Percentiles rank a stretch among this genome's conserved stretches.
phyloP scores from a whole-genome alignment of 352 stramenopile species.

The Globisporangium rhizosaccharum region DNA sequence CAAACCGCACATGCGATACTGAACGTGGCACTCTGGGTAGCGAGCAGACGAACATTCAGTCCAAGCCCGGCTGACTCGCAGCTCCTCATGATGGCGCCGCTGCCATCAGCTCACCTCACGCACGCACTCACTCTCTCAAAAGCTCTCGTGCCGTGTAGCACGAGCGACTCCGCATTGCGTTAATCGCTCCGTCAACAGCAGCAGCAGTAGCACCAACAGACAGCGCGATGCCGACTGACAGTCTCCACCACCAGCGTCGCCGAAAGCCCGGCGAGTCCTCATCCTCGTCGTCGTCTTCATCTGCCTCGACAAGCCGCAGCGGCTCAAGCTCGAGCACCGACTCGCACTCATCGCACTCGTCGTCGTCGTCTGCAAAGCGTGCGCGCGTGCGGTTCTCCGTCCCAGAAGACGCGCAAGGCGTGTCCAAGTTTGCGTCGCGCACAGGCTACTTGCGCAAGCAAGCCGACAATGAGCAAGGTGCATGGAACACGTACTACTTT shows the following conservation, averaged over 20 bases:
- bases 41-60: background rate
- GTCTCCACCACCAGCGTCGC: background rate
- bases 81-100: background rate
- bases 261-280: background rate
- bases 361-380: slow-evolving; percentile 24
- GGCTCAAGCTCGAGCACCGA: background rate
- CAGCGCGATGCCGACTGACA: background rate
- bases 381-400: slow-evolving; percentile 52
- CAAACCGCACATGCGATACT: background rate
- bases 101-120: background rate
- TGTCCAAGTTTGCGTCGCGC: slow-evolving; percentile 46
- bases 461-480: slow-evolving; percentile 69
- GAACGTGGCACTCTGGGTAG: background rate
- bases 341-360: background rate
- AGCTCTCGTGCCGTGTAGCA: background rate
- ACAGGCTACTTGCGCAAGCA: slow-evolving; percentile 69
- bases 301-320: slow-evolving; percentile 1
- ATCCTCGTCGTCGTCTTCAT: slow-evolving; percentile 1
- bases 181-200: background rate
- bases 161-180: background rate
- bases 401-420: slow-evolving; percentile 31
- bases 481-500: slow-evolving; percentile 82
- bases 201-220: background rate
- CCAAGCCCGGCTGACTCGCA: background rate
- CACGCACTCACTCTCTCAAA: too few species aligned